These are phyloP conservation scores for Gonapodya prolifera DNA, from an alignment of 192 early-diverging fungal genomes.

Conservation along the genomic window DNA sequence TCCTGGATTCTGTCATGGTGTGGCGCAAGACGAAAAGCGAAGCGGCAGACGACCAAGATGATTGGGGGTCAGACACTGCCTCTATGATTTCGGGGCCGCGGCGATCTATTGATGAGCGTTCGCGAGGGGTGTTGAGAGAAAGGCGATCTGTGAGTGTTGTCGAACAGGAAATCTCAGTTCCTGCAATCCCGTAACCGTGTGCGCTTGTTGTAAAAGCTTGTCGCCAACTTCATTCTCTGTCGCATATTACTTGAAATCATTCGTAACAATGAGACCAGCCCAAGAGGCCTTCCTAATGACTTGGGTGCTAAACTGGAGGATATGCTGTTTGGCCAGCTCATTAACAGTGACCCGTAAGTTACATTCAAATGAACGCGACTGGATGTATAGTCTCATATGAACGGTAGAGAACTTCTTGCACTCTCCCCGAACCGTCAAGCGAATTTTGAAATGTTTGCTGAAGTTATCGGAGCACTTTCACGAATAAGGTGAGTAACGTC, in stretches of 20 bases:
- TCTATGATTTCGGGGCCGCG: neutral
- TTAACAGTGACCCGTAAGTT: constrained; percentile 72
- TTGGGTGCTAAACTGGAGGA: constrained; percentile 83
- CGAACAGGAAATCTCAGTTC: neutral
- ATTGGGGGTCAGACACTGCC: neutral
- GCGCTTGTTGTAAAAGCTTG: constrained; percentile 26
- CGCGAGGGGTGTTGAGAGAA: neutral
- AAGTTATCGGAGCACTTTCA: constrained; percentile 85
- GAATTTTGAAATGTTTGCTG: constrained; percentile 80
- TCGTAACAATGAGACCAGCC: constrained; percentile 45
- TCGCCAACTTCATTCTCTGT: constrained; percentile 76
- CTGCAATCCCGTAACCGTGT: neutral
- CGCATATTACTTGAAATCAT: constrained; percentile 78
- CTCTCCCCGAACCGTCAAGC: constrained; percentile 67
- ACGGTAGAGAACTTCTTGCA: constrained; percentile 45
- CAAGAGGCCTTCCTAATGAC: constrained; percentile 52
- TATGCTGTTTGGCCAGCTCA: constrained; percentile 81
- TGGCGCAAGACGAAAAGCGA: constrained; percentile 62
- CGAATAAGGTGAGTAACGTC: constrained; percentile 40
- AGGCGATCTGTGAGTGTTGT: neutral
- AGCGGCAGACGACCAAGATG: constrained; percentile 22
- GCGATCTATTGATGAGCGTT: neutral
- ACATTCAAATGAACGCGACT: neutral
- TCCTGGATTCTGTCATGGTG: constrained; percentile 55
- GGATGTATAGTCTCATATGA: neutral